These are phyloP conservation scores for Polygonum aviculare DNA, from an alignment of 148 eudicot species.

Conservation along the genomic window DNA sequence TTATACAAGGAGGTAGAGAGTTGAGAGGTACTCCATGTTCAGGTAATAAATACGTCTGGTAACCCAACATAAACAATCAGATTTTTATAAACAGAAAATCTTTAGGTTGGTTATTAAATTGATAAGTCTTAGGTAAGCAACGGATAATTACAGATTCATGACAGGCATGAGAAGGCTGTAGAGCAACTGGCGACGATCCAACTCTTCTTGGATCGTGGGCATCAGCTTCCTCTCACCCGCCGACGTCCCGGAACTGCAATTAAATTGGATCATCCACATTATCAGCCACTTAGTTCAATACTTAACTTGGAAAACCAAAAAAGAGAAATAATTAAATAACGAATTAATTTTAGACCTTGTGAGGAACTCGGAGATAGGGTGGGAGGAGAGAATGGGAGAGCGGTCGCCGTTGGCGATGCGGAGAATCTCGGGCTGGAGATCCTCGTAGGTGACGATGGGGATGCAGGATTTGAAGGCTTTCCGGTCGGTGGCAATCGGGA, in stretches of 20 bases:
- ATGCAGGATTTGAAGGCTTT: conserved; percentile 47
- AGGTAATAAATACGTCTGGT: not conserved
- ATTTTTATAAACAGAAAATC: not conserved
- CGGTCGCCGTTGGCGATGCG: conserved; percentile 77
- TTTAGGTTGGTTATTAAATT: not conserved
- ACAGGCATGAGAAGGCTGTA: conserved; percentile 90
- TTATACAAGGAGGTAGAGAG: not conserved
- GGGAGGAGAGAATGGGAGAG: conserved; percentile 60
- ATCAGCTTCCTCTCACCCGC: conserved; percentile 83
- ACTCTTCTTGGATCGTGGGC: conserved; percentile 80
- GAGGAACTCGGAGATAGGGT: conserved; percentile 79
- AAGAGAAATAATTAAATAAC: too few relatives aligned
- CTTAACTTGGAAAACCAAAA: too few relatives aligned
- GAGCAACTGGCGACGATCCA: conserved; percentile 68
- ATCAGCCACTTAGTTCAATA: not conserved
- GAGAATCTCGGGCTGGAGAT: conserved; percentile 69
- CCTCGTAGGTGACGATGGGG: conserved; percentile 64
- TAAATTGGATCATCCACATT: not conserved
- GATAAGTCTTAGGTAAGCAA: not conserved
- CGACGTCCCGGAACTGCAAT: conserved; percentile 73
- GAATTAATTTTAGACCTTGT: conserved; percentile 38
- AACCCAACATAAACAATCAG: conserved; percentile 11
- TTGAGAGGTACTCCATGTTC: not conserved
- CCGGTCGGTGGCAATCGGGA: conserved; percentile 41
- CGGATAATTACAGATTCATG: conserved; percentile 64